phyloP scores from a whole-genome alignment of 208 protist genomes.

The Trypanosoma grayi region DNA sequence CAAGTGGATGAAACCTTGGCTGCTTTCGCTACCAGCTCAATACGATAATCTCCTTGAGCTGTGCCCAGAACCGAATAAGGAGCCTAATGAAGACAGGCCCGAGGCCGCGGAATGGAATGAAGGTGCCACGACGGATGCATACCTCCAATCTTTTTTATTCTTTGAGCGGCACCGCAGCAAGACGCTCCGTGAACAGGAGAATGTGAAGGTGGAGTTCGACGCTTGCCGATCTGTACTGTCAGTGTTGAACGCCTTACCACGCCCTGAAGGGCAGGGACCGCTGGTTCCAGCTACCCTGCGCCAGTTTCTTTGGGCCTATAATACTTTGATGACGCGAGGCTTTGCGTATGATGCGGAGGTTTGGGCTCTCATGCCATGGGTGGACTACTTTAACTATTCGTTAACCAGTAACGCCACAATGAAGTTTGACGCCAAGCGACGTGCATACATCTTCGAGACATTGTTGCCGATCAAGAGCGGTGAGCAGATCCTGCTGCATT shows the following conservation, averaged over 20 bases:
- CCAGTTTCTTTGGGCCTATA: conserved; percentile 83
- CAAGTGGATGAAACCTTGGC: conserved; percentile 71
- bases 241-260: conserved; percentile 21
- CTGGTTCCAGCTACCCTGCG: conserved; percentile 21
- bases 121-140: conserved; percentile 5
- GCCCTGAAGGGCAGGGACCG: background rate
- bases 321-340: conserved; percentile 84
- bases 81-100: background rate
- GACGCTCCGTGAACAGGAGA: conserved; percentile 40
- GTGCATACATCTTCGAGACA: conserved; percentile 62
- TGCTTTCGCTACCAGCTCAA: conserved; percentile 51
- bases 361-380: conserved; percentile 91
- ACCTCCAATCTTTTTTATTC: conserved; percentile 25
- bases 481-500: conserved; percentile 79
- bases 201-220: conserved; percentile 32
- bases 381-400: conserved; percentile 93
- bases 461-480: conserved; percentile 28
- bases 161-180: conserved; percentile 47
- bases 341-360: conserved; percentile 78
- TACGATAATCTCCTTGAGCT: conserved; percentile 89
- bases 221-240: conserved; percentile 37
- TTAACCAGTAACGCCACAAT: conserved; percentile 69
- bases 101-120: background rate
- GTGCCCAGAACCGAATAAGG: background rate
- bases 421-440: conserved; percentile 27